Base-by-base conservation (phyloP, 139 green algal genomes). In the Tetraselmis striata region DNA sequence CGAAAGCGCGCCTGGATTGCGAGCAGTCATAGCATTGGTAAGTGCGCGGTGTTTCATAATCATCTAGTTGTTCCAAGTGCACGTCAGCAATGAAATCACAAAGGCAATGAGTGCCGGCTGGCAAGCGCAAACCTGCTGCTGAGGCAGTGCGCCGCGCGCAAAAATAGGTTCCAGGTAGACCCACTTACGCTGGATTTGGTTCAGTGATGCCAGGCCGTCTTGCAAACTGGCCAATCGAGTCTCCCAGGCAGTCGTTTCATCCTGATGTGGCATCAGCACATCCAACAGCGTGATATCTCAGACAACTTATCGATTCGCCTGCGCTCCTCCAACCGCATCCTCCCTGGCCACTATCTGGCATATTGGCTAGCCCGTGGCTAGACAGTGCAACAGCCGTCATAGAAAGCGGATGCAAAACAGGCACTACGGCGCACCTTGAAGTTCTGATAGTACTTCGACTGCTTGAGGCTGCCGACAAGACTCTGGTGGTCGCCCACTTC, bases 131-230 rank as follows among this genome's bases (percentile, higher is more conserved):
- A 67, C 45, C 84, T 93, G 88, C 82, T 95, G 88, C 22, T 89
- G 82, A 0, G 93, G 93, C 84, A 97, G 82, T 23, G 93, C 93
- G 11, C 93, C 93, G 23, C 92, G 83, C 22, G 84, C 88, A 84
- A 96, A 96, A 76, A 97, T 93, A 59, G 93, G 93, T 88, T 95
- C 89, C 76, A 97, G 86, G 85, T 97, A 97, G 29, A 96, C 86
- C 93, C 93, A 96, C 75, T 92, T 91, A 29, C 93, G 87, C 86
- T 97, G 93, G 59, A 95, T 90, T 79, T 85, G 80, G 78, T 94
- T 92, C 2, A 96, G 88, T 78, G 88, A 79, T 5, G 32, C 27
- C 2, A 95, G 85, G 25, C 88, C 88, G 77, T 95, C 93, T n/a
- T 87, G 30, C 76, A 95, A 85, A 1, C 86, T 85, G 25, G 82